phyloP scores from a whole-genome alignment of 352 stramenopile genomes.

The Pythium scleroteichum region DNA sequence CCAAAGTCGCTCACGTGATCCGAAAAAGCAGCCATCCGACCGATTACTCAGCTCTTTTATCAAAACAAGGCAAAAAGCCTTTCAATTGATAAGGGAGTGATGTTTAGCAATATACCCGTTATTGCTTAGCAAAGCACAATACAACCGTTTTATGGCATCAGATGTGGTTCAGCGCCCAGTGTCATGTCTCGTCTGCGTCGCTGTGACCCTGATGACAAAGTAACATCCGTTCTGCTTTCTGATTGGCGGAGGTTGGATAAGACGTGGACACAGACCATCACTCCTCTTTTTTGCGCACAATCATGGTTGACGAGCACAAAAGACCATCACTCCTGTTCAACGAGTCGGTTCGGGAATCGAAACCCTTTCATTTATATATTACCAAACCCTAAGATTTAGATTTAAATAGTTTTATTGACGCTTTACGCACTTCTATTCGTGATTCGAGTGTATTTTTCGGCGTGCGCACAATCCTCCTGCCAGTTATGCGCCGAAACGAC shows the following conservation, averaged over 20 bases:
- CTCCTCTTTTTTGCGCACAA: neutral
- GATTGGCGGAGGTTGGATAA: neutral
- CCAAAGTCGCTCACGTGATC: neutral
- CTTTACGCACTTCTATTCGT: too few species aligned
- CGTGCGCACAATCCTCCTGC: too few species aligned
- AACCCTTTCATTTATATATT: too few species aligned
- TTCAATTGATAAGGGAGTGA: too few species aligned
- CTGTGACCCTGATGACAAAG: neutral
- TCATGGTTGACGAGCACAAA: neutral
- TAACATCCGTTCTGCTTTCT: neutral
- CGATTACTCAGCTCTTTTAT: neutral
- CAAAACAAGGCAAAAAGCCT: neutral
- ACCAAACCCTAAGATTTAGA: too few species aligned
- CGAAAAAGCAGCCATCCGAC: too few species aligned
- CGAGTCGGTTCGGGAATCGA: too few species aligned
- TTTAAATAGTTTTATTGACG: too few species aligned
- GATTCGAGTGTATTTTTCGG: too few species aligned
- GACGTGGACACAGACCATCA: neutral
- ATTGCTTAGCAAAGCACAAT: too few species aligned
- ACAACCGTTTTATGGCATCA: neutral
- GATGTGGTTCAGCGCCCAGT: neutral
- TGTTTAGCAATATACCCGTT: too few species aligned
- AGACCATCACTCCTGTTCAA: conserved; percentile 1
- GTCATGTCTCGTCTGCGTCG: neutral
- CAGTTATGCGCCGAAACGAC: neutral